Evolutionary conservation across 176 grass and related monocot species (phyloP).

Genomic region (Urochloa ruziziensis): DNA sequence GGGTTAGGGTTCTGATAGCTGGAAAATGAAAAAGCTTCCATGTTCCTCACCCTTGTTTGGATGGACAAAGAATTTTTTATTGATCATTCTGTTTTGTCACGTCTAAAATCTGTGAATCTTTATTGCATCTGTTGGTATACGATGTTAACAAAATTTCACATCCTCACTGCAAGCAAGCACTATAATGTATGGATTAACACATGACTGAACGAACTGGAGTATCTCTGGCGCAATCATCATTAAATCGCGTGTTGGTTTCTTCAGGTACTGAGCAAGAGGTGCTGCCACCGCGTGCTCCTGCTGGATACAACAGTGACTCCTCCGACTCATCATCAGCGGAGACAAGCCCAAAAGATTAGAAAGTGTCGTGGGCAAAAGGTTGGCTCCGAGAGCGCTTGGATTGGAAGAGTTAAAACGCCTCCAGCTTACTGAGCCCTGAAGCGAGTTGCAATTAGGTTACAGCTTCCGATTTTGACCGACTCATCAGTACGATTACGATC

Average conservation of each 20-base stretch:
- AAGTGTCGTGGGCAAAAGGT: background rate
- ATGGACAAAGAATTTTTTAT: background rate
- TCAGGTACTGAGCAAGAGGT: constrained; percentile 44
- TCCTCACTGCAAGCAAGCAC: background rate
- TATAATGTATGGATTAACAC: constrained; percentile 1
- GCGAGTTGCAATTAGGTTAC: background rate
- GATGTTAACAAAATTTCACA: background rate
- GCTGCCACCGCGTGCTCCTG: constrained; percentile 40
- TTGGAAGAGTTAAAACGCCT: background rate
- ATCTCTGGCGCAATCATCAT: background rate
- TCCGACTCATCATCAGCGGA: constrained; percentile 13
- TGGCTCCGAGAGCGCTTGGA: constrained; percentile 4
- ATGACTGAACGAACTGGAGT: constrained; percentile 14
- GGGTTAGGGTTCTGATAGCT: background rate
- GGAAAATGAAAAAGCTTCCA: background rate
- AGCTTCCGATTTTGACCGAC: background rate
- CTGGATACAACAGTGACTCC: constrained; percentile 30
- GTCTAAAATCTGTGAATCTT: background rate
- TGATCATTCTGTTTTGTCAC: background rate
- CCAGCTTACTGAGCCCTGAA: background rate
- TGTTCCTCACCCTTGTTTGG: background rate
- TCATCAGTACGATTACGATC: background rate
- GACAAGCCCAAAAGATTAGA: constrained; percentile 36
- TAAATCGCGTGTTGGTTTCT: background rate
- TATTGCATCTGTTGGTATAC: background rate